Evolutionary conservation across 176 grass and related monocot genomes (phyloP), one percentile per base, ranked within the genome.

Genomic region (Hsuehochloa calcarea): DNA sequence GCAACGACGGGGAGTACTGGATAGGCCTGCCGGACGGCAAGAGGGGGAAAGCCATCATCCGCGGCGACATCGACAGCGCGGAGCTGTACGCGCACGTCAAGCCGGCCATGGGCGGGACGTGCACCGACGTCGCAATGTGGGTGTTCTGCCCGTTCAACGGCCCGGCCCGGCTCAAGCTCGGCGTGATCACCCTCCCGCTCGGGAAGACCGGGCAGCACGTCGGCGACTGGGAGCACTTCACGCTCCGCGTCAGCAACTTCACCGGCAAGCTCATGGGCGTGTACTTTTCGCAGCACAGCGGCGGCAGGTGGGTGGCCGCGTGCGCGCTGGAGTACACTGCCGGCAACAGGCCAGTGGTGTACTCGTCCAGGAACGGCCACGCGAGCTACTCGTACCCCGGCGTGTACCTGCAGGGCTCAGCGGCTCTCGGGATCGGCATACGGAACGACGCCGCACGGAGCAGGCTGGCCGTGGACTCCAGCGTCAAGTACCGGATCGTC

Each of bases 201-300:
- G 88, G 80, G 46, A 98, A 85, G 58, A 92, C 92, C 5, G 96
- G 96, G 34, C 87, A 67, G 80, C 96, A 98, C 44, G 83, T 95
- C 27, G 93, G 96, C 17, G 96, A 98, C 85, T 95, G 95, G 95
- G 95, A 98, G 79, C 93, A 98, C 76, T 98, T 90, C 89, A 98
- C 93, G 52, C 73, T 98, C 20, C 87, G 93, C 37, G 64, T 95
- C 72, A 95, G 82, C 75, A 98, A 98, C 90, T 82, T 92, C 65
- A 92, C 91, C 20, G 93, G 93, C 39, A 91, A 87, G 71, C 93
- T 98, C 64, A 92, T 85, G 85, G 87, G 85, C 58, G 89, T 94
- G 10, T 95, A 95, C 75, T 95, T 87, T 77, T 94, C 90, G 69
- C 88, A 94, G 88, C 93, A 94, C 66, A 94, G 93, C 67, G 93